Percentiles rank a stretch among this genome's conserved stretches.
phyloP scores from a whole-genome alignment of 2,329 filamentous ascomycete species.

The Fusarium euwallaceae region DNA sequence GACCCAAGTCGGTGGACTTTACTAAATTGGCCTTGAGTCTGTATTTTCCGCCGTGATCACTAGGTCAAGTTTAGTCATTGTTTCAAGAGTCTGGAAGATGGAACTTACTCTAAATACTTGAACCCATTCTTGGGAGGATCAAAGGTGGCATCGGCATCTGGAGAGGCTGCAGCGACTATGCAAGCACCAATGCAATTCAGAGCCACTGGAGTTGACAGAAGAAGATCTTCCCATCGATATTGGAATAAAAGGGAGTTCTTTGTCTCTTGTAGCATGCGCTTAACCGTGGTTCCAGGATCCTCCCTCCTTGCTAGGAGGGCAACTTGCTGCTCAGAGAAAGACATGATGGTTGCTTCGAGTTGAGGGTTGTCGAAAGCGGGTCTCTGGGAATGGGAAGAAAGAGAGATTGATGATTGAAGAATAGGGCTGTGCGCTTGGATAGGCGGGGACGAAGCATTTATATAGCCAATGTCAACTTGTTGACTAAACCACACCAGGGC shows the following conservation, averaged over 20 bases:
- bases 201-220: background rate
- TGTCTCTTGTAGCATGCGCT: background rate
- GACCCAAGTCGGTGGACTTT: background rate
- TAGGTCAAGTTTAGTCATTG: background rate
- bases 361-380: no score
- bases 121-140: background rate
- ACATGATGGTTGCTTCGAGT: background rate
- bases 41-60: background rate
- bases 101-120: background rate
- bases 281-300: background rate
- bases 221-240: background rate
- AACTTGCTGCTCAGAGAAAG: background rate
- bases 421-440: background rate
- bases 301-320: background rate
- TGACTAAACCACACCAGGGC: background rate
- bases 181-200: background rate
- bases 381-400: background rate
- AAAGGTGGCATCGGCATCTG: background rate
- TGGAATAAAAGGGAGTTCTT: background rate
- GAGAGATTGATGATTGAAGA: background rate
- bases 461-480: background rate
- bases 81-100: background rate
- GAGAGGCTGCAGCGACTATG: background rate
- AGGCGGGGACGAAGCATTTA: background rate
- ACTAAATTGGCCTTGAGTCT: background rate